Evolutionary conservation across 73 alveolate species (phyloP), one percentile per base, ranked within the genome.

Genomic region (Effrenium voratum): DNA sequence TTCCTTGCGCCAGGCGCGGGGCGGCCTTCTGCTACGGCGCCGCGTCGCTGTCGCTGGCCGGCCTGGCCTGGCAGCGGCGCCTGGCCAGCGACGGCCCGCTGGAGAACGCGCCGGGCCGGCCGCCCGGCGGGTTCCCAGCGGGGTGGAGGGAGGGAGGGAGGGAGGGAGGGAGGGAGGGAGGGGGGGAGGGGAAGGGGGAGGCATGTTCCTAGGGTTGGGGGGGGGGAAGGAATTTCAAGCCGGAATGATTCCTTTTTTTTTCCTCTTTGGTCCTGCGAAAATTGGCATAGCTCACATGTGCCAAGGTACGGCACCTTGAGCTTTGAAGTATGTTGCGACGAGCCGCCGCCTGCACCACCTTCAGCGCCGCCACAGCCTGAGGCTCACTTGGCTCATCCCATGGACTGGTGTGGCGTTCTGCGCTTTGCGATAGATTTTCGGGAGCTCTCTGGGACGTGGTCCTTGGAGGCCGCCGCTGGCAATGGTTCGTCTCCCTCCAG

Each of bases 381-480:
- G 0, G 28, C 34, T 34, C 72, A 60, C 72, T 47, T 87, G 72
- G 82, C 95, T 2, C 95, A 87, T 49, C 95, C 95, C 41, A 12
- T 40, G 36, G 95, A 87, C 95, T 87, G 95, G 95, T 87, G 95
- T 40, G 95, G 95, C 32, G 70, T 87, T 10, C 81, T 87, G 63
- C 95, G 95, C 45, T 87, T 87, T 32, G 45, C 95, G 4, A 49
- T 85, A 5, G 95, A 87, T 32, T 40, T 85, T 28, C 40, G 82
- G 44, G 94, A 85, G 50, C 0, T 59, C 26, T 81, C 68, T 72
- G 81, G 38, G 8, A 40, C 76, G 5, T 87, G 95, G 95, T 44
- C 95, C 84, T 15, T 87, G 82, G 95, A 87, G 68, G 95, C 95
- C 1, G 95, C 95, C 3, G 84, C 85, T 26, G 85, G 95, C 22